Base-by-base conservation (phyloP, 345 rosid species). In the Salix viminalis region DNA sequence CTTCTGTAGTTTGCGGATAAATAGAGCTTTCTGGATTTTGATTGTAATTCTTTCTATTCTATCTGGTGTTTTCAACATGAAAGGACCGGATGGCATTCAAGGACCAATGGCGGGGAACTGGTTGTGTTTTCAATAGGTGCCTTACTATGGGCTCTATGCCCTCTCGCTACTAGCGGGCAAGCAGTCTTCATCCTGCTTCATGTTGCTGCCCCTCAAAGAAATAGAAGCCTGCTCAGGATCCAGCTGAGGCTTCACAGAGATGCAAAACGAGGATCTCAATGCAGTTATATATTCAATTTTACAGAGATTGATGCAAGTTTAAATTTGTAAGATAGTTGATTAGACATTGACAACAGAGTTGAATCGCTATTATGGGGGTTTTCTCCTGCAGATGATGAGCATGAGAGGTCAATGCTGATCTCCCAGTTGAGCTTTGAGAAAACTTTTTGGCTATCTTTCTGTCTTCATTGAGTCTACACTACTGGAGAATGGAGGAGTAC, bases 81-180 rank as follows among this genome's bases (percentile, higher is more conserved):
- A 88, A 83, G 99, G 98, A 6, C 85, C 91, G 74, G 99, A 96
- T 86, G 99, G 98, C 61, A 91, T 96, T 75, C 99, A 96, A 87
- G 98, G 98, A 56, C 99, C 98, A 14, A 91, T 93, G 42, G n/a
- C n/a, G n/a, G n/a, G 99, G 99, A 72, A 93, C 97, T 4, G 98
- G 99, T 85, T 86, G 90, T 77, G 94, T 91, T 80, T 96, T 93
- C 88, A 90, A 93, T 65, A 87, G 98, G 84, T n/a, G n/a, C n/a
- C n/a, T n/a, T n/a, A n/a, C n/a, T n/a, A n/a, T n/a, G n/a, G n/a
- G n/a, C n/a, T n/a, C n/a, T n/a, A n/a, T n/a, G n/a, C n/a, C n/a
- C n/a, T n/a, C n/a, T n/a, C n/a, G n/a, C n/a, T n/a, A n/a, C n/a
- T n/a, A n/a, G n/a, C n/a, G 83, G 75, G 92, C 14, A 90, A 88